phyloP scores from a whole-genome alignment of 2,329 filamentous ascomycete genomes.

The Ophiostoma fasciatum region DNA sequence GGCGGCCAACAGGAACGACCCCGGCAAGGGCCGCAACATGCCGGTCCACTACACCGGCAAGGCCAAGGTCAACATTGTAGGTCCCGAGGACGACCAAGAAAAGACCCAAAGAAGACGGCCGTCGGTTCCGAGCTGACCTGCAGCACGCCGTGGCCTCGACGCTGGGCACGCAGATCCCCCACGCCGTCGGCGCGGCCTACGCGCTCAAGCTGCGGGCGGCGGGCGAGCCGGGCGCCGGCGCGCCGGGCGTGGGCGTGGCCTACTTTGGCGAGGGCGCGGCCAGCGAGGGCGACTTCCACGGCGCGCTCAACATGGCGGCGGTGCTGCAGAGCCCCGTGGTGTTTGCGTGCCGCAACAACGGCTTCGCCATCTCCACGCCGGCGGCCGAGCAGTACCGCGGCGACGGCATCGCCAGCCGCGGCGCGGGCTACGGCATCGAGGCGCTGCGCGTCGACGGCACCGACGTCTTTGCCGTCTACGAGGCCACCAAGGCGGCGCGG shows the following conservation, averaged over 20 bases:
- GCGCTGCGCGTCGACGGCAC: slow-evolving; percentile 73
- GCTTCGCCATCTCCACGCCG: slow-evolving; percentile 66
- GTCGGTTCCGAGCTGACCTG: neutral
- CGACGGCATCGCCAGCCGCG: slow-evolving; percentile 65
- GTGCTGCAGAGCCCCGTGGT: slow-evolving; percentile 61
- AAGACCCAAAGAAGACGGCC: too few species aligned
- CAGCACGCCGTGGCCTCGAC: slow-evolving; percentile 65
- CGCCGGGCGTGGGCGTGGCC: slow-evolving; percentile 51
- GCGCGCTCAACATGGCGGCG: slow-evolving; percentile 66
- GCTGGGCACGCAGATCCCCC: slow-evolving; percentile 68
- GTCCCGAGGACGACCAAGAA: neutral
- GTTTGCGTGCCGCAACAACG: slow-evolving; percentile 73
- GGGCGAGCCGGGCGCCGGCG: slow-evolving; percentile 44
- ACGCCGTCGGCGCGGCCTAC: slow-evolving; percentile 65
- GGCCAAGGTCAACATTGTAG: neutral
- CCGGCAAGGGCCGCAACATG: neutral
- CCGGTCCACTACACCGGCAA: neutral
- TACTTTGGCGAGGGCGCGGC: slow-evolving; percentile 76
- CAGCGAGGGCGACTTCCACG: slow-evolving; percentile 71
- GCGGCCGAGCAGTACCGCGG: slow-evolving; percentile 71
- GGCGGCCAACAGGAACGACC: neutral
- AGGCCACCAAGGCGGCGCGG: slow-evolving; percentile 56
- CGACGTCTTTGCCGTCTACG: slow-evolving; percentile 63
- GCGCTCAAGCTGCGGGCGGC: slow-evolving; percentile 59
- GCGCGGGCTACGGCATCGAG: slow-evolving; percentile 67